phyloP scores from a whole-genome alignment of 139 green algal genomes.

The Closterium sp. region DNA sequence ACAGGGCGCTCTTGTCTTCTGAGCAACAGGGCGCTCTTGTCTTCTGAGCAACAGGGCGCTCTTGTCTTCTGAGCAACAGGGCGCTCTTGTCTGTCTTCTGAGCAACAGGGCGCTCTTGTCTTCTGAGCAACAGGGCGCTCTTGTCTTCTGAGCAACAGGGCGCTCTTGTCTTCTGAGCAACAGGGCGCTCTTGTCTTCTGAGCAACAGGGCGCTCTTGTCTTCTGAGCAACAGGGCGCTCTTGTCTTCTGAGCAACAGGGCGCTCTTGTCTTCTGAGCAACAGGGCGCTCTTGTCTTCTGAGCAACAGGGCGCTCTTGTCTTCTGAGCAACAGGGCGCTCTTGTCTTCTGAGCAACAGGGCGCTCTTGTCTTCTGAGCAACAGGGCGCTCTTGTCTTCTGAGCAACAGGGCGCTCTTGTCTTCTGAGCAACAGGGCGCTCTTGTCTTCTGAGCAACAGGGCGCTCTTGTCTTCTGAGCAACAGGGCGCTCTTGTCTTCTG shows the following conservation, averaged over 20 bases:
- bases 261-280: conserved; percentile 82
- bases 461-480: conserved; percentile 82
- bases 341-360: conserved; percentile 84
- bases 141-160: conserved; percentile 84
- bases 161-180: conserved; percentile 82
- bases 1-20: conserved; percentile 83
- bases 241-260: conserved; percentile 84
- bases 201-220: conserved; percentile 91
- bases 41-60: conserved; percentile 67
- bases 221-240: conserved; percentile 65
- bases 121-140: conserved; percentile 65
- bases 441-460: conserved; percentile 84
- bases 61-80: conserved; percentile 82
- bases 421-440: conserved; percentile 65
- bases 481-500: conserved; percentile 83
- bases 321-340: conserved; percentile 65
- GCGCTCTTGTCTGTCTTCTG: too few relatives aligned
- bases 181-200: conserved; percentile 83
- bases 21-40: conserved; percentile 92
- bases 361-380: conserved; percentile 82
- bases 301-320: conserved; percentile 91
- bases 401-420: conserved; percentile 91
- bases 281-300: conserved; percentile 83
- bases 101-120: too few relatives aligned
- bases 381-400: conserved; percentile 83